Conservation (phyloP, 179 eudicot genomes). For the Spergularia azorica region DNA sequence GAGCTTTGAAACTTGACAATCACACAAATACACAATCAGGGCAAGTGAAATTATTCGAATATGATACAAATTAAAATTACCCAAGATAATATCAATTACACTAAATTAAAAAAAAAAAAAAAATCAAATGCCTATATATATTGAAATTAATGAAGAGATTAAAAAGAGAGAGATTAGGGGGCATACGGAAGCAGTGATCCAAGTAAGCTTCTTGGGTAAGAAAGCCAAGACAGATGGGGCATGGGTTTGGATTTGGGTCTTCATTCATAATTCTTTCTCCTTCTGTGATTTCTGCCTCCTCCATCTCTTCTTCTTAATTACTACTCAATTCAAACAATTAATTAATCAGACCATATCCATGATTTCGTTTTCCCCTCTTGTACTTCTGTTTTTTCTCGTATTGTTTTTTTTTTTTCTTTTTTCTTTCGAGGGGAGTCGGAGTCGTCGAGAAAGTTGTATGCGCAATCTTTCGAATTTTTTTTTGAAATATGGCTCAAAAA, state of each 20-base stretch:
- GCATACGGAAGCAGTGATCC: slow-evolving; percentile 71
- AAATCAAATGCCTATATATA: not conserved
- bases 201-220: slow-evolving; percentile 54
- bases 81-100: not conserved
- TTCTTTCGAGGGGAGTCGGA: no score
- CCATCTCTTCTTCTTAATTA: not conserved
- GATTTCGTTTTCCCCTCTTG: no score
- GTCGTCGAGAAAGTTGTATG: no score
- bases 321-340: not conserved
- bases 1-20: not conserved
- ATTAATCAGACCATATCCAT: no score
- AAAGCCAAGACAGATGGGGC: slow-evolving; percentile 70
- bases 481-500: no score
- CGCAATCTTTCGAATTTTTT: no score
- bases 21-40: not conserved
- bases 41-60: not conserved
- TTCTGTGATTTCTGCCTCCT: slow-evolving; percentile 2
- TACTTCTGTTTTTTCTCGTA: no score
- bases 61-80: not conserved
- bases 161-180: not conserved
- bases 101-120: not conserved
- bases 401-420: no score
- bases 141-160: not conserved
- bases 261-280: not conserved
- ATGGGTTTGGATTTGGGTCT: slow-evolving; percentile 34